phyloP scores from a whole-genome alignment of 202 grass and related monocot genomes.

The Brachypodium distachyon region DNA sequence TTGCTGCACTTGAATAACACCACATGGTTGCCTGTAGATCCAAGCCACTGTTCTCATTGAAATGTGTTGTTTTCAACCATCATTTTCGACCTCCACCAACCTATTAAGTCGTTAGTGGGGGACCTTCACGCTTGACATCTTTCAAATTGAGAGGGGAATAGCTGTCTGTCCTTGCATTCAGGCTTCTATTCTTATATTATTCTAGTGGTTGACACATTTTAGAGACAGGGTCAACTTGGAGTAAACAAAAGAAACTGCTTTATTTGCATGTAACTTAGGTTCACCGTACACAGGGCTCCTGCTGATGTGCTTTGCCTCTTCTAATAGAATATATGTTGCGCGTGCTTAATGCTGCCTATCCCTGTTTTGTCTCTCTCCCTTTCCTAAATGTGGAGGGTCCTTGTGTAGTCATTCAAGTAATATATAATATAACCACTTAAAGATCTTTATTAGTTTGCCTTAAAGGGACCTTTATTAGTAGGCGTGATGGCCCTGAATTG shows the following conservation, averaged over 20 bases:
- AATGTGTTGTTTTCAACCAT: slow-evolving; percentile 32
- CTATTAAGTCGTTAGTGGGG: slow-evolving; percentile 27
- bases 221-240: slow-evolving; percentile 33
- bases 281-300: slow-evolving; percentile 14
- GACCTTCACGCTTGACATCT: slow-evolving; percentile 39
- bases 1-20: slow-evolving; percentile 12
- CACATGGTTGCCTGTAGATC: neutral
- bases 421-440: slow-evolving; percentile 30
- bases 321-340: slow-evolving; percentile 32
- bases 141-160: slow-evolving; percentile 26
- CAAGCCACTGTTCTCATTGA: slow-evolving; percentile 8
- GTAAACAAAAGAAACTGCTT: slow-evolving; percentile 23
- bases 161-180: slow-evolving; percentile 31
- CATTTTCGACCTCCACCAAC: slow-evolving; percentile 34
- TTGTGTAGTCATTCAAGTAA: slow-evolving; percentile 25
- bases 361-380: slow-evolving; percentile 40
- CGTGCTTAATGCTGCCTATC: slow-evolving; percentile 57
- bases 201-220: slow-evolving; percentile 58
- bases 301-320: slow-evolving; percentile 15
- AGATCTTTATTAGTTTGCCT: slow-evolving; percentile 25
- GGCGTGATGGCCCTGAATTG: slow-evolving; percentile 20
- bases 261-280: slow-evolving; percentile 26
- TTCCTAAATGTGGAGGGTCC: slow-evolving; percentile 36
- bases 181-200: slow-evolving; percentile 41
- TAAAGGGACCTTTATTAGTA: slow-evolving; percentile 28